Evolutionary conservation across 768 basidiomycete genomes (phyloP).

Genomic region (Ephemerocybe angulata): DNA sequence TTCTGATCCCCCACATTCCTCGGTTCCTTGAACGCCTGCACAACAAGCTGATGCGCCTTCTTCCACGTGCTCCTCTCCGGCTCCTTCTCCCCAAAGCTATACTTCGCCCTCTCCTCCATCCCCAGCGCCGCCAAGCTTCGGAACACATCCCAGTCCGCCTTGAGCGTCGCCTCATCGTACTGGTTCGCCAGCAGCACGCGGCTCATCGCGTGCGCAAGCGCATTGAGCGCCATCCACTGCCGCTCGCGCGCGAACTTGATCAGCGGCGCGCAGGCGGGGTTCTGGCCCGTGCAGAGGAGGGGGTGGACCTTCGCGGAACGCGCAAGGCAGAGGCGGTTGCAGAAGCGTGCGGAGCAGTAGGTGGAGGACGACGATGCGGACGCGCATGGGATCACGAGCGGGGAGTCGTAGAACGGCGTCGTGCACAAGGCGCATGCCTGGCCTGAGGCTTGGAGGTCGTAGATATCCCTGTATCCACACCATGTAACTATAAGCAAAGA

Average conservation of each 20-base stretch:
- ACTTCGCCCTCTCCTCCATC: constrained; percentile 64
- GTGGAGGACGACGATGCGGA: constrained; percentile 36
- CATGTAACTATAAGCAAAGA: too few relatives aligned
- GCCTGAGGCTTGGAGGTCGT: constrained; percentile 57
- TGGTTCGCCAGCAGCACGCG: constrained; percentile 55
- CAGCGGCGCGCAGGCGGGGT: constrained; percentile 62
- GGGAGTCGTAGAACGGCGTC: constrained; percentile 50
- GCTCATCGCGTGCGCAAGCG: constrained; percentile 64
- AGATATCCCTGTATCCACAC: constrained; percentile 82
- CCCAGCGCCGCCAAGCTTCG: constrained; percentile 67
- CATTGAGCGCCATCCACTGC: constrained; percentile 75
- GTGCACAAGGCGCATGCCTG: constrained; percentile 73
- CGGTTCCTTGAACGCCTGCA: constrained; percentile 64
- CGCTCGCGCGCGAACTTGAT: constrained; percentile 55
- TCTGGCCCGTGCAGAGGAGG: constrained; percentile 70
- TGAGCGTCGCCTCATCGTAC: constrained; percentile 40
- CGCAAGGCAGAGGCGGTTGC: constrained; percentile 71
- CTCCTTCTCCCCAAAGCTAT: constrained; percentile 50
- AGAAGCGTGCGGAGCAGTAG: constrained; percentile 66
- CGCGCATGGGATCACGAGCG: constrained; percentile 52
- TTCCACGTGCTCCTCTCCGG: constrained; percentile 69
- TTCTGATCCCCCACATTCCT: constrained; percentile 46
- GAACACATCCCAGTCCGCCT: constrained; percentile 53
- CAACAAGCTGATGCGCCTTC: constrained; percentile 53
- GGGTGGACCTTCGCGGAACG: constrained; percentile 65